Percentiles rank a stretch among this genome's conserved stretches.
Conservation (phyloP, 2,329 filamentous ascomycete species). For the Aspergillus fumigatus region DNA sequence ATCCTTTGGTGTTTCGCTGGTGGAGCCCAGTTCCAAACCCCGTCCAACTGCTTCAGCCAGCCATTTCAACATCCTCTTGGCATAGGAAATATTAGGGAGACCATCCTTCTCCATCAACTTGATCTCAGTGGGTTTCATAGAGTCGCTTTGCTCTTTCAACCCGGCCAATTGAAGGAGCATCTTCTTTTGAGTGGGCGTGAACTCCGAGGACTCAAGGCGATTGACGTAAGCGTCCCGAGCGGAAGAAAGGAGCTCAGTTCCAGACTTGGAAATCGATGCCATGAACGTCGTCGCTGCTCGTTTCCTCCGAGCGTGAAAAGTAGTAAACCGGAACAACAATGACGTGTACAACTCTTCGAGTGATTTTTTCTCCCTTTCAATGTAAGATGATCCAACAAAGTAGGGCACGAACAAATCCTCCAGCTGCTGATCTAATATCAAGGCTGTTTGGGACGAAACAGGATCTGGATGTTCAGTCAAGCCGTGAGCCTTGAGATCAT, state of each 20-base stretch:
- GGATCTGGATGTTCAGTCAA: constrained; percentile 93
- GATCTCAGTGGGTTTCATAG: constrained; percentile 71
- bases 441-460: constrained; percentile 77
- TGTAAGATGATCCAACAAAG: constrained; percentile 61
- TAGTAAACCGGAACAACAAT: constrained; percentile 89
- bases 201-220: constrained; percentile 79
- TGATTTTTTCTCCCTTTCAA: constrained; percentile 61
- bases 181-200: constrained; percentile 80
- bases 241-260: constrained; percentile 79
- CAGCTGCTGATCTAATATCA: constrained; percentile 62
- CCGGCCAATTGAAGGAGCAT: constrained; percentile 89
- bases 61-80: constrained; percentile 98
- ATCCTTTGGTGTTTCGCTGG: constrained; percentile 88
- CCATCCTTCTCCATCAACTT: constrained; percentile 91
- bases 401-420: constrained; percentile 65
- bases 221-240: constrained; percentile 90
- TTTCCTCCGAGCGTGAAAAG: constrained; percentile 77
- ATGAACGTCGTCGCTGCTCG: constrained; percentile 90
- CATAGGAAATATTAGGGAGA: constrained; percentile 71
- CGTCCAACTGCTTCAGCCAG: constrained; percentile 89
- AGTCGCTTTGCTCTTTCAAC: constrained; percentile 63
- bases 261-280: constrained; percentile 82
- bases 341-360: constrained; percentile 84
- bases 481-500: constrained; percentile 90
- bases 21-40: constrained; percentile 82